Evolutionary conservation across 345 rosid species (phyloP), one percentile per base, ranked within the genome.

Genomic region (Erucastrum elatum): DNA sequence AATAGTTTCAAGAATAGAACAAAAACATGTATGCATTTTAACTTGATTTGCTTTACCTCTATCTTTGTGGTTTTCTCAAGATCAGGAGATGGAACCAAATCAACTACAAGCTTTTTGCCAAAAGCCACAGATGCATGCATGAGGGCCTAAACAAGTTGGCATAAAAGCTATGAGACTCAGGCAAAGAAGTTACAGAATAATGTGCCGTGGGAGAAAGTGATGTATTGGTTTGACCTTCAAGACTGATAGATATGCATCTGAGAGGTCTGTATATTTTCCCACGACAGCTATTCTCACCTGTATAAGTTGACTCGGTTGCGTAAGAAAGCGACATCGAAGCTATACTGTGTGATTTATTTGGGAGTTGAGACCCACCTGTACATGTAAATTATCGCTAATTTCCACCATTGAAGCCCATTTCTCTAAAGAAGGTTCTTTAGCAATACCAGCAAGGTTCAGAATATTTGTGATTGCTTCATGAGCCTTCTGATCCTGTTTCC

Each of bases 171-270:
- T 13, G 25, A 63, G 26, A 34, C 17, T 15, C 6, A 34, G 2
- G 13, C 37, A 41, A 25, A n/a, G 13, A 41, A 58, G 16, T 21
- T 62, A 64, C 8, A 21, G 4, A 17, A 37, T 8, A 35, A 37
- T 44, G 35, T 29, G 2, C 8, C 16, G 56, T 55, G 60, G 7
- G 66, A 21, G 46, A 64, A 31, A 31, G 53, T 41, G 27, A 68
- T 55, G 30, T 33, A 27, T 53, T 41, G 49, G 53, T 53, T 33
- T 3, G 51, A 90, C 98, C 95, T 93, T 89, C 62, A 83, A 53
- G 46, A 95, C 86, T 64, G 99, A 95, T 61, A 95, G 97, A 83
- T 95, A 95, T 15, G 98, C 78, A 87, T 95, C 99, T 0, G 98
- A 84, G 75, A 88, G 91, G 8, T 87, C 90, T 3, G 97, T 93